Percentiles rank a stretch among this genome's conserved stretches.
Conservation (phyloP, 768 basidiomycete species). For the Rhizopogon roseolus region DNA sequence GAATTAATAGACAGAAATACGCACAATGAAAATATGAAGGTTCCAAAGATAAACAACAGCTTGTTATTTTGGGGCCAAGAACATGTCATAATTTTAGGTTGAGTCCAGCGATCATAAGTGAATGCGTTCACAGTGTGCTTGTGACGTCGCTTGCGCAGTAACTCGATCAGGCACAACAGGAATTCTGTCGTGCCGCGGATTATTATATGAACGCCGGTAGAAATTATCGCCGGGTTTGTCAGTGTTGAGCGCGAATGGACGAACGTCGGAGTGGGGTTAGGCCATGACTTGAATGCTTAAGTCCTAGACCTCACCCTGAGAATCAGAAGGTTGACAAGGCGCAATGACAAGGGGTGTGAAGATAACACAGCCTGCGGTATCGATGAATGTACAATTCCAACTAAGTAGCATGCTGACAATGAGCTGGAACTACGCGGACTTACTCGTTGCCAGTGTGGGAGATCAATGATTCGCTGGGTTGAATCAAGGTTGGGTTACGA, state of each 20-base stretch:
- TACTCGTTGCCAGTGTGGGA: background rate
- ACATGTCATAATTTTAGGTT: constrained; percentile 19
- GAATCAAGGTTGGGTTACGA: constrained; percentile 9
- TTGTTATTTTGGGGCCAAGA: constrained; percentile 27
- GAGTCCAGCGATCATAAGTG: constrained; percentile 9
- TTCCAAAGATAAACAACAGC: constrained; percentile 8
- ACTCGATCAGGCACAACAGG: constrained; percentile 23
- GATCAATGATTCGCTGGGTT: constrained; percentile 12
- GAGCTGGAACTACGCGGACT: background rate
- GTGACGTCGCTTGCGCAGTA: constrained; percentile 20
- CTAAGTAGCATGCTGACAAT: background rate
- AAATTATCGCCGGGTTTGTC: background rate
- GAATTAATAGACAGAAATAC: constrained; percentile 23
- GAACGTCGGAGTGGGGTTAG: no score
- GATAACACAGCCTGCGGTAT: background rate
- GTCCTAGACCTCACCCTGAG: background rate
- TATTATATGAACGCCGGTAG: constrained; percentile 10
- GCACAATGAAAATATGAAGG: constrained; percentile 1
- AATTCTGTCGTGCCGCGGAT: constrained; percentile 2
- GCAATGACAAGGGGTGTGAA: constrained; percentile 11
- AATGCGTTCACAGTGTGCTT: background rate
- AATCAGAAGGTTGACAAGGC: constrained; percentile 11
- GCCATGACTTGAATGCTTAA: no score
- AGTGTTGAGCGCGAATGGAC: no score
- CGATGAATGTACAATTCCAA: background rate